Evolutionary conservation across 805 yeast species (phyloP), one percentile per base, ranked within the genome.

Genomic region (Lachancea nothofagi): DNA sequence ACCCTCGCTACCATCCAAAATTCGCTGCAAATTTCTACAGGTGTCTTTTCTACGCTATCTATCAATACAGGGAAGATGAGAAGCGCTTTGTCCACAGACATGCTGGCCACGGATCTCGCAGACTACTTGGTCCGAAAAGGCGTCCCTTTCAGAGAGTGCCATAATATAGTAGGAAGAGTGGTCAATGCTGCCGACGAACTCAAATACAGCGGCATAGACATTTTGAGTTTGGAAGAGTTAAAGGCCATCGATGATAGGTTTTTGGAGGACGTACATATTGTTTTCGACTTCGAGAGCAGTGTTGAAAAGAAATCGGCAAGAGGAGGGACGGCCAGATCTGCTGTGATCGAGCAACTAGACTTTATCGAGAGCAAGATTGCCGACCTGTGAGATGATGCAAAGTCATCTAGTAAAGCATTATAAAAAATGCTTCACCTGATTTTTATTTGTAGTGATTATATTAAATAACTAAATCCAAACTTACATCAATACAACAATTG

Each of bases 91-190:
- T 89, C 97, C 22, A 90, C 89, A 95, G 98, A 93, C 66, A 93
- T 93, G 98, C 75, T 93, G 54, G 98, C 98, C 17, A 93, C 99
- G 22, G 99, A 93, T 62, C 74, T 93, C 53, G 99, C 99, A 29
- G 99, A 93, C 64, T 93, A 93, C 64, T 73, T 93, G 49, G 99
- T 93, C 37, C 82, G 96, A 69, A 89, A 83, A 64, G 98, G 98
- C 45, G 98, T 93, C 49, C 98, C 98, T 42, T 93, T 93, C 70
- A 86, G 99, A 71, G 97, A 93, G 68, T 93, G 98, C 1, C 99
- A 93, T 67, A 97, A 93, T 64, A 93, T 93, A 45, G 87, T 97
- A 5, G 99, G 99, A 41, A 96, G 87, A 64, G 93, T 97, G 68
- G 99, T 93, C 33, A 79, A 95, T 47, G 63, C 67, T 31, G 96